Base-by-base conservation (phyloP, 441 rosid genomes). In the Populus hybrid region DNA sequence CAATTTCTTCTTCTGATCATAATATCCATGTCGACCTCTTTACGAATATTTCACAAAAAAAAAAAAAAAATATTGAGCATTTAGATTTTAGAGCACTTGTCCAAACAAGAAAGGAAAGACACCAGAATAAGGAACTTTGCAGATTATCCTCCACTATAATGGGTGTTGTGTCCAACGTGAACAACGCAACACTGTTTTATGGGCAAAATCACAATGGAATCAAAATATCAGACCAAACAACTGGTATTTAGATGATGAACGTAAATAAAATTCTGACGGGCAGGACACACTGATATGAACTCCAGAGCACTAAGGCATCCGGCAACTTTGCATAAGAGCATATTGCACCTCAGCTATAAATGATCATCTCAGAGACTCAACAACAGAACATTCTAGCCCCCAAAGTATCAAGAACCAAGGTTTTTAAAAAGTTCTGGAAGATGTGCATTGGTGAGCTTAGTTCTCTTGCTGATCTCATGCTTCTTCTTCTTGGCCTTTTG, bases 401-500 rank as follows among this genome's bases (percentile, higher is more conserved):
- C 6, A 3, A 3, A 61, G 35, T 64, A 70, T 83, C 78, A 86
- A 64, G 83, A 77, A 77, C 69, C 74, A 45, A 91, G 89, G 81
- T 80, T 75, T 71, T 83, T 82, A 76, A 95, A 94, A 67, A 94
- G 98, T 82, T 94, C 98, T 0, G 97, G 98, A 79, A 95, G 93
- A 86, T 91, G 97, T 2, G 90, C 86, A 78, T 95, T 94, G 31
- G 97, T 95, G 16, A 95, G 90, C 89, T 91, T 92, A 65, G 95
- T 88, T 87, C 94, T 91, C 92, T 90, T 92, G 84, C 87, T 92
- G 81, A 95, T 88, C 83, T 91, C 95, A 31, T 87, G 89, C 86
- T 89, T 92, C 87, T 89, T 89, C 93, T 94, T 92, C 92, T 88
- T 94, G 40, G 77, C 68, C 80, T 91, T 92, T 12, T 87, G 83